These are phyloP conservation scores for Lagenidium giganteum DNA, from an alignment of 352 stramenopile species.

Conservation along the genomic window DNA sequence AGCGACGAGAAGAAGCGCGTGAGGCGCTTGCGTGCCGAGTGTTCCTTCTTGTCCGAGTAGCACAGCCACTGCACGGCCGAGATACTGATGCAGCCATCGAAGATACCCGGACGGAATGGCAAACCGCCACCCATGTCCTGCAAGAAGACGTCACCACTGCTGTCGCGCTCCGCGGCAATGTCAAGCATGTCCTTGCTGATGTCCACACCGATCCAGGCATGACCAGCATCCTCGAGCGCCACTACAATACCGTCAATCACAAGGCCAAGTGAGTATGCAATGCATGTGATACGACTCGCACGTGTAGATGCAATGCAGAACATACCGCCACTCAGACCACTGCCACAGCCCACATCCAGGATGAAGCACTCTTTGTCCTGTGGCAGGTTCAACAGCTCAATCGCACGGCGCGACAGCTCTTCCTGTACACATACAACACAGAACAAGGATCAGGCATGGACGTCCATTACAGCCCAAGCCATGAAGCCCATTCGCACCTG, in stretches of 20 bases:
- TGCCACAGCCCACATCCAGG: constrained; percentile 97
- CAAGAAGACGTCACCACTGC: constrained; percentile 83
- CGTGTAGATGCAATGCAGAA: too few relatives aligned
- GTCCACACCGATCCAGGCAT: constrained; percentile 98
- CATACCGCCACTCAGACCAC: constrained; percentile 94
- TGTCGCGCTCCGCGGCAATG: constrained; percentile 94
- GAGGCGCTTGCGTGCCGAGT: constrained; percentile 91
- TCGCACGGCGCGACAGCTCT: constrained; percentile 94
- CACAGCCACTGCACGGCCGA: constrained; percentile 99
- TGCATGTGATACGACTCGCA: too few relatives aligned
- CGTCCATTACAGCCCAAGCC: too few relatives aligned
- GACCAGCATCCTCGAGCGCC: constrained; percentile 87
- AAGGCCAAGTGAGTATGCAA: constrained; percentile 15
- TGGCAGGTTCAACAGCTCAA: constrained; percentile 97
- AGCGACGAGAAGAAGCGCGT: constrained; percentile 96
- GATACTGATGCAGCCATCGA: constrained; percentile 99
- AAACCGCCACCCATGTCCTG: constrained; percentile 98
- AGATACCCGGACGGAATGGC: constrained; percentile 95
- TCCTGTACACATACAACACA: constrained; percentile 25
- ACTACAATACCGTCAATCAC: too few relatives aligned
- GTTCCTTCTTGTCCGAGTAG: constrained; percentile 97
- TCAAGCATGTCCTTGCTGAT: constrained; percentile 99
- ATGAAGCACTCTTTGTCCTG: constrained; percentile 85
- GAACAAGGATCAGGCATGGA: background rate
- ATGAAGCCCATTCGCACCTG: constrained; percentile 57